Base-by-base conservation (phyloP, 768 basidiomycete genomes). In the Lanmaoa rubissima region DNA sequence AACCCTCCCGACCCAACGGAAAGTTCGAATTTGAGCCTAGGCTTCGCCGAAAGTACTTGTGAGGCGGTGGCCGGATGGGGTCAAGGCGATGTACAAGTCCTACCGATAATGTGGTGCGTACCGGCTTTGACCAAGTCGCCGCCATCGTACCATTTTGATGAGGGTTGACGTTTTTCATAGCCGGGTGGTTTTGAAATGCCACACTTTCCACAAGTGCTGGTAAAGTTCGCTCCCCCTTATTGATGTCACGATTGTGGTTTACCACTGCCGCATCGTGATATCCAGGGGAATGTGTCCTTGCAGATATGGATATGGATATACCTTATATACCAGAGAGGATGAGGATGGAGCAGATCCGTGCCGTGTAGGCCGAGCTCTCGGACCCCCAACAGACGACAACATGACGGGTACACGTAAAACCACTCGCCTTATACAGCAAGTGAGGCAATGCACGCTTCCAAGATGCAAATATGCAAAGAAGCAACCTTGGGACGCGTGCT, bases 331-430 rank as follows among this genome's bases (percentile, higher is more conserved):
- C 31, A 21, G n/a, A 13, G 13, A 21, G 41, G 13, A 34, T 8
- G 24, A 17, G n/a, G 40, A 24, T 52, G 51, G 42, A 52, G 46
- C 32, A 52, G 51, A 54, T 54, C 53, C 53, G 36, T 49, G 28
- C 48, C 53, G 36, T 39, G 34, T 36, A n/a, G n/a, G 49, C 28
- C 10, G 9, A 26, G 36, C 48, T 26, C 11, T 49, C 48, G 24
- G 36, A 49, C 36, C 14, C 48, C 24, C 35, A 49, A 50, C 36
- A 38, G 17, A 36, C 10, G 19, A 13, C 47, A 39, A 38, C n/a
- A 53, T 3, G 44, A 54, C 17, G 48, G 47, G 38, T 54, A 54
- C 47, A 54, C 53, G 53, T 54, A 54, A 54, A 51, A 53, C 19
- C 4, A 26, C 35, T 7, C 17, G 17, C 34, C 36, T 49, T 13